These are phyloP conservation scores for Boletus subparvulus DNA, from an alignment of 768 basidiomycete species.

Conservation along the genomic window DNA sequence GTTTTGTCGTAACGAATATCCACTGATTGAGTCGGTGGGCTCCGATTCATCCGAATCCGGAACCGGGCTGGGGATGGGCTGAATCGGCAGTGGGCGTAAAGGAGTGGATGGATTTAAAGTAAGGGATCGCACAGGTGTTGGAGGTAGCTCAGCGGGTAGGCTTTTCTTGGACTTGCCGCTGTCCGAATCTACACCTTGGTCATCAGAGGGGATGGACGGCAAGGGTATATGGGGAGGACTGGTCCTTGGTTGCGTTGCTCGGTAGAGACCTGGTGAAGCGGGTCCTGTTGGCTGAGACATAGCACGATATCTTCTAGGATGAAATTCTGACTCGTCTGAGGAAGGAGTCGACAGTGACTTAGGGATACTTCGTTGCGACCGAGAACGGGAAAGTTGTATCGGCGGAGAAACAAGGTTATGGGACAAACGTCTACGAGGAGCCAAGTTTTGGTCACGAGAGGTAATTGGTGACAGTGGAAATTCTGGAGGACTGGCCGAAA, in stretches of 20 bases:
- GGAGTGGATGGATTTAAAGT: background rate
- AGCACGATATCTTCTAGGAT: background rate
- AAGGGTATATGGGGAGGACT: conserved; percentile 20
- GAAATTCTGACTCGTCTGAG: conserved; percentile 7
- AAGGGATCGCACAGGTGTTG: conserved; percentile 2
- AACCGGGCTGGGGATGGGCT: conserved; percentile 19
- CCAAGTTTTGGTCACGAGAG: background rate
- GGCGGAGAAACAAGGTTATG: background rate
- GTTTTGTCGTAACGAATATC: conserved; percentile 3
- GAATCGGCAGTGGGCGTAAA: conserved; percentile 16
- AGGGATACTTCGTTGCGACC: background rate
- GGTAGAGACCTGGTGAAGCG: conserved; percentile 2
- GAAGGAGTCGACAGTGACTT: conserved; percentile 2
- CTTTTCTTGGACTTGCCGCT: background rate
- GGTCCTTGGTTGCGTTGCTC: conserved; percentile 10
- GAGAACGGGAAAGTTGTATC: background rate
- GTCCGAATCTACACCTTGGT: background rate
- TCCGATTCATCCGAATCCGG: conserved; percentile 11
- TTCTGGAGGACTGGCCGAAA: conserved; percentile 4
- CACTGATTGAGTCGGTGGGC: background rate
- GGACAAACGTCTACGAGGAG: background rate
- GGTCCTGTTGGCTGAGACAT: conserved; percentile 1
- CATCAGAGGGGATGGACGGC: conserved; percentile 22
- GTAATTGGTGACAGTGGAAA: background rate
- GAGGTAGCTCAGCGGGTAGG: background rate